These are phyloP conservation scores for Trichosporon inkin DNA, from an alignment of 1,284 basidiomycete species.

Conservation along the genomic window DNA sequence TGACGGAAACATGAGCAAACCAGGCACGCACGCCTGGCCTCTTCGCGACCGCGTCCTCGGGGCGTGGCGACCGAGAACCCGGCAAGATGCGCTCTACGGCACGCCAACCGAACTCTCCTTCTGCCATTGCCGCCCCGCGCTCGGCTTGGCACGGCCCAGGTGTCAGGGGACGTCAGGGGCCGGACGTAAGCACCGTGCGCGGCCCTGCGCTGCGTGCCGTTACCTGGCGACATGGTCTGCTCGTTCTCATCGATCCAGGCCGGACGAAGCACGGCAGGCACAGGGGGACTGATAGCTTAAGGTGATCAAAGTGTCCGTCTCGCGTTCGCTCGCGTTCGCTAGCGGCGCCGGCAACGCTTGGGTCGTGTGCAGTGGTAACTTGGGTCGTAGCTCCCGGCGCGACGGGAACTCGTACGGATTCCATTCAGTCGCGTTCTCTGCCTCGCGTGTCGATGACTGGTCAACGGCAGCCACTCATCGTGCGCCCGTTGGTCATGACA, in stretches of 20 bases:
- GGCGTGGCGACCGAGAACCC: too few relatives aligned
- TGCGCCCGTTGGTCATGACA: too few relatives aligned
- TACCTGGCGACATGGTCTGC: background rate
- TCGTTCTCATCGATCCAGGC: background rate
- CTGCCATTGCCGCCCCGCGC: background rate
- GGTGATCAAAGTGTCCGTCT: background rate
- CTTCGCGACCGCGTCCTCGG: background rate
- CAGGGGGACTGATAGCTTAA: conserved; percentile 1
- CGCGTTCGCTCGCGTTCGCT: too few relatives aligned
- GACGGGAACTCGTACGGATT: background rate
- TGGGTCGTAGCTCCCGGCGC: background rate
- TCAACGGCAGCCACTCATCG: background rate
- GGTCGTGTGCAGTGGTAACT: background rate
- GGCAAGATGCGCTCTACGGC: too few relatives aligned
- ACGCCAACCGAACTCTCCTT: background rate
- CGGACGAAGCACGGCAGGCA: background rate
- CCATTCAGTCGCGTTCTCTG: background rate
- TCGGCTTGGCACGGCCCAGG: background rate
- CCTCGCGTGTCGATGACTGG: background rate
- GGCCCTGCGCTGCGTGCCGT: background rate
- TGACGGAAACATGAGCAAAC: conserved; percentile 5
- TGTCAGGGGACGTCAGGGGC: background rate
- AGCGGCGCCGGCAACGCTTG: background rate
- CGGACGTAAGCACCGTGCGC: background rate
- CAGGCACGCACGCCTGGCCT: background rate